phyloP scores from a whole-genome alignment of 371 early-diverging fungal species.

The Haplosporangium sp. region DNA sequence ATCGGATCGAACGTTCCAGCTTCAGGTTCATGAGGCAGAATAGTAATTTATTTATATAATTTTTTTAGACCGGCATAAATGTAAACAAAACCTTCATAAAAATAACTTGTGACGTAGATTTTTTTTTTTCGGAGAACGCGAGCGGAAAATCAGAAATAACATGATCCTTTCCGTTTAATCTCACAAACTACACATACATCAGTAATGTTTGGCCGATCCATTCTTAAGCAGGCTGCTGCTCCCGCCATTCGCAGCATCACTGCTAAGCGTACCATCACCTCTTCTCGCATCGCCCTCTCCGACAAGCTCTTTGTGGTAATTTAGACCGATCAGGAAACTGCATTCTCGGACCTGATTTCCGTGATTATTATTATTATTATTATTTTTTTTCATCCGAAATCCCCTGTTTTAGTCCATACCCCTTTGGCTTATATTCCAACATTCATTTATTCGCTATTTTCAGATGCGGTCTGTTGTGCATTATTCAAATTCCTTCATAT shows the following conservation, averaged over 20 bases:
- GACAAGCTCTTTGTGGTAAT: slow-evolving; percentile 80
- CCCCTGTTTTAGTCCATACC: neutral
- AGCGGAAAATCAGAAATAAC: neutral
- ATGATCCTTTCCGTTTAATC: slow-evolving; percentile 8
- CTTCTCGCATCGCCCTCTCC: slow-evolving; percentile 66
- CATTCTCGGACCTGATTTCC: slow-evolving; percentile 40
- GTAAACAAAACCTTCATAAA: neutral
- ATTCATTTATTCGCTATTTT: neutral
- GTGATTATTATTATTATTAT: slow-evolving; percentile 5
- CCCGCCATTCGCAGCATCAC: slow-evolving; percentile 35
- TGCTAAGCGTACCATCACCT: slow-evolving; percentile 63
- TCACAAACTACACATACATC: slow-evolving; percentile 10
- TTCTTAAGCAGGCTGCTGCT: slow-evolving; percentile 32
- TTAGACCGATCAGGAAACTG: slow-evolving; percentile 2
- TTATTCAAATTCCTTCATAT: neutral
- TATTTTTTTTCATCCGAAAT: neutral
- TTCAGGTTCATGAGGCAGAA: neutral
- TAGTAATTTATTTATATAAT: neutral
- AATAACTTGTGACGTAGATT: neutral
- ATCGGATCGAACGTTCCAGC: slow-evolving; percentile 23
- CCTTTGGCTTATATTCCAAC: neutral
- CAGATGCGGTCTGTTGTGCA: neutral
- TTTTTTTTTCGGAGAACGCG: slow-evolving; percentile 1
- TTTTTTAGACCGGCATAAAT: slow-evolving; percentile 2
- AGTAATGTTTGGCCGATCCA: slow-evolving; percentile 31